Evolutionary conservation across 345 rosid species (phyloP).

Genomic region (Schrenkiella parvula): DNA sequence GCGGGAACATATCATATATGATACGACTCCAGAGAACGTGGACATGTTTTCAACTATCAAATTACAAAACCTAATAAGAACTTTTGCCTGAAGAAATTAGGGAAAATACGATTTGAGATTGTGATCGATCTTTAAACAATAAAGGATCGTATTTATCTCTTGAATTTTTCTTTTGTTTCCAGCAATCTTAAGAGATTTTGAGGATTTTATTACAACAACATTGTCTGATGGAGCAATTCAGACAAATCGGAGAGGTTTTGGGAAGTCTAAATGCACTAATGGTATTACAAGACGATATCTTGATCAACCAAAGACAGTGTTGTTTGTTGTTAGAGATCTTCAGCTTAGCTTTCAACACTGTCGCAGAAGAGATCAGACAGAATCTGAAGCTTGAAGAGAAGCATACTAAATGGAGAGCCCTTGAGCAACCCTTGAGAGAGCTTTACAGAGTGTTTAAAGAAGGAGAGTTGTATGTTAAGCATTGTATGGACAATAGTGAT

Average conservation of each 20-base stretch:
- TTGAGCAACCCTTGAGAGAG: conserved; percentile 73
- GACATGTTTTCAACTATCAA: conserved; percentile 29
- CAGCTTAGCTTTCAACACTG: conserved; percentile 55
- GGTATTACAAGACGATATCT: conserved; percentile 77
- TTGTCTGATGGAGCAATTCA: conserved; percentile 63
- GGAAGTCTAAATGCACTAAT: conserved; percentile 84
- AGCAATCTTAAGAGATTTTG: neutral
- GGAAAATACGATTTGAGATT: neutral
- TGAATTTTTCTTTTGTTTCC: no score
- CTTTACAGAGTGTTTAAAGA: conserved; percentile 70
- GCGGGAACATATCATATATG: conserved; percentile 36
- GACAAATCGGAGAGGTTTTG: conserved; percentile 84
- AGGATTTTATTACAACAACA: neutral
- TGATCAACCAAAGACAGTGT: conserved; percentile 71
- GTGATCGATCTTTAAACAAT: neutral
- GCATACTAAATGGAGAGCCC: conserved; percentile 77
- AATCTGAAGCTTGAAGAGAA: conserved; percentile 75
- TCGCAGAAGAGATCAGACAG: conserved; percentile 66
- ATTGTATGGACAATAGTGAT: conserved; percentile 63
- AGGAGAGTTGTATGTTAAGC: conserved; percentile 69
- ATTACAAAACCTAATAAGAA: neutral
- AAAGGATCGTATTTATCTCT: no score
- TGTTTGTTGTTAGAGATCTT: conserved; percentile 56
- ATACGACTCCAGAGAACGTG: conserved; percentile 23
- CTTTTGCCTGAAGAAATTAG: no score